Percentiles rank a stretch among this genome's conserved stretches.
Conservation (phyloP, 148 eudicot species). For the Rhododendron ferrugineum region DNA sequence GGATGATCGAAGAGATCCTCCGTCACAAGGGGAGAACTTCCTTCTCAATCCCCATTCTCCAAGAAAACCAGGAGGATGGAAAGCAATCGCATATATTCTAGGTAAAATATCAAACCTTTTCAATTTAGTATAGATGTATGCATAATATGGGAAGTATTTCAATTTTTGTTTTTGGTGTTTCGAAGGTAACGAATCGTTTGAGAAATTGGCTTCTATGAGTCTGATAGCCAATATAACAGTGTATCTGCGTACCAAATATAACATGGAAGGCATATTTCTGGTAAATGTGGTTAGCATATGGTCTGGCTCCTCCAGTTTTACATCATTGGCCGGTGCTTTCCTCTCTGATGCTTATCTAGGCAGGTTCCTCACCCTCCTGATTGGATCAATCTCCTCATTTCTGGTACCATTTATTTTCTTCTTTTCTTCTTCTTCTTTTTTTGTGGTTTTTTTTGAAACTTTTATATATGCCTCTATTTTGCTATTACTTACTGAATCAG, state of each 20-base stretch:
- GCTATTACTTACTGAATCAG: no score
- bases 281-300: constrained; percentile 42
- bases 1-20: not conserved
- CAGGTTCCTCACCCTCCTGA: constrained; percentile 48
- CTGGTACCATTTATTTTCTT: constrained; percentile 33
- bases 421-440: not conserved
- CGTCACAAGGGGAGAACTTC: not conserved
- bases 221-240: constrained; percentile 45
- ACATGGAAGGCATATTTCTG: constrained; percentile 36
- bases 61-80: constrained; percentile 23
- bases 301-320: constrained; percentile 55
- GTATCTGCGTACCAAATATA: constrained; percentile 37
- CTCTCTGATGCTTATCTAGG: constrained; percentile 65
- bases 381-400: constrained; percentile 51
- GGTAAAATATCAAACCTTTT: constrained; percentile 10
- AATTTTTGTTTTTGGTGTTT: not conserved
- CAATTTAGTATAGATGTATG: not conserved
- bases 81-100: constrained; percentile 28
- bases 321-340: constrained; percentile 54
- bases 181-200: constrained; percentile 68
- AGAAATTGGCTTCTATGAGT: constrained; percentile 71
- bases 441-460: no score
- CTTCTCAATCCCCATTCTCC: not conserved
- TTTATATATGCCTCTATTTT: not conserved
- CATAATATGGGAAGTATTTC: not conserved